Evolutionary conservation across 768 basidiomycete species (phyloP).

Genomic region (Nidula microcarpa): DNA sequence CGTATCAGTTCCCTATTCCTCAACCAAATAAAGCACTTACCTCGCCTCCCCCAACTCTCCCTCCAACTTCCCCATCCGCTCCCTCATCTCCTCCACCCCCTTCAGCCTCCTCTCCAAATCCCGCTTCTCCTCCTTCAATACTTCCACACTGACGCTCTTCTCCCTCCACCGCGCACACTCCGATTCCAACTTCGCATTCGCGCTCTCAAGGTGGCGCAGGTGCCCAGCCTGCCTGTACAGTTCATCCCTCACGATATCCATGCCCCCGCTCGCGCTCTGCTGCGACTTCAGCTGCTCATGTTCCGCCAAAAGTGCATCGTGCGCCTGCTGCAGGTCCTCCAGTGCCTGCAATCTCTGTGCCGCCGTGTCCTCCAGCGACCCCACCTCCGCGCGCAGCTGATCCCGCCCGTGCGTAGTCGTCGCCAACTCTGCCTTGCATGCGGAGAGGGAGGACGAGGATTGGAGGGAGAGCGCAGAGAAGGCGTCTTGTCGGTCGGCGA

Average conservation of each 20-base stretch:
- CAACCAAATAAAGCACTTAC: slow-evolving; percentile 26
- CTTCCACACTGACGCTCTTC: slow-evolving; percentile 58
- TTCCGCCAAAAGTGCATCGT: slow-evolving; percentile 14
- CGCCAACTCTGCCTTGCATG: slow-evolving; percentile 50
- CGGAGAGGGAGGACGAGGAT: slow-evolving; percentile 43
- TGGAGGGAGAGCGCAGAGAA: slow-evolving; percentile 44
- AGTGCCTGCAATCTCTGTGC: slow-evolving; percentile 37
- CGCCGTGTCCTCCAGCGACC: slow-evolving; percentile 15
- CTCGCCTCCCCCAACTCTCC: slow-evolving; percentile 62
- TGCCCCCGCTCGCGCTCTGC: slow-evolving; percentile 46
- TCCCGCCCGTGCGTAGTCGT: slow-evolving; percentile 42
- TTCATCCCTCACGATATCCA: slow-evolving; percentile 64
- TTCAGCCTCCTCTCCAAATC: slow-evolving; percentile 51
- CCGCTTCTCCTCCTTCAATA: slow-evolving; percentile 73
- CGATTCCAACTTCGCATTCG: slow-evolving; percentile 49
- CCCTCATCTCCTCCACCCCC: slow-evolving; percentile 51
- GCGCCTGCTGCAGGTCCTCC: slow-evolving; percentile 33
- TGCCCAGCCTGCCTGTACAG: slow-evolving; percentile 64
- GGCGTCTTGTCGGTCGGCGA: slow-evolving; percentile 58
- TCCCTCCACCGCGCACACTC: slow-evolving; percentile 56
- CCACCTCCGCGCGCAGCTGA: slow-evolving; percentile 36
- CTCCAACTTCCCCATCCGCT: slow-evolving; percentile 53
- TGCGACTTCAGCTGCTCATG: slow-evolving; percentile 40
- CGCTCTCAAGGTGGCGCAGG: slow-evolving; percentile 53
- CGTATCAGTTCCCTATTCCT: no score